These are phyloP conservation scores for Ascochyta lentis DNA, from an alignment of 2,329 filamentous ascomycete species.

Conservation along the genomic window DNA sequence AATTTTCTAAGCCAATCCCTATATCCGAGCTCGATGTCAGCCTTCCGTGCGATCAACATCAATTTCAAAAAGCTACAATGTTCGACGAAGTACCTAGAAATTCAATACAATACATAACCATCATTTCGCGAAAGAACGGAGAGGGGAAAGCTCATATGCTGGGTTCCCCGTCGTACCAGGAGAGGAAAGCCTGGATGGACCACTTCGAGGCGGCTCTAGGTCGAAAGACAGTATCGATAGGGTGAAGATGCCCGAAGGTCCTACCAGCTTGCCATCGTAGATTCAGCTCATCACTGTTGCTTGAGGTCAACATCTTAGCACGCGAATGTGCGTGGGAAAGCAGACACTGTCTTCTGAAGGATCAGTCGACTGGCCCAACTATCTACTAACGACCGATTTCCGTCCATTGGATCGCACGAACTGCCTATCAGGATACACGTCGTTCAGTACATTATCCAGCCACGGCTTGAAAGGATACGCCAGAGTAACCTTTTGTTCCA, in stretches of 20 bases:
- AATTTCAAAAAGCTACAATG: conserved; percentile 33
- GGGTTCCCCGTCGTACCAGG: conserved; percentile 22
- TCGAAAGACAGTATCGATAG: not conserved
- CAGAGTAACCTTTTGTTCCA: too few relatives aligned
- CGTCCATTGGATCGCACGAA: too few relatives aligned
- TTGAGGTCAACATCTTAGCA: too few relatives aligned
- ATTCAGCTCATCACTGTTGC: too few relatives aligned
- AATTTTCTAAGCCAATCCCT: conserved; percentile 25
- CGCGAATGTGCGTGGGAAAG: too few relatives aligned
- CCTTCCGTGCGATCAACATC: conserved; percentile 22
- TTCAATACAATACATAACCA: conserved; percentile 31
- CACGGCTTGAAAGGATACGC: too few relatives aligned
- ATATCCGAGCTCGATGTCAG: conserved; percentile 21
- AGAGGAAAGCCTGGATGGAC: conserved; percentile 27
- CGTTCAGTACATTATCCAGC: too few relatives aligned
- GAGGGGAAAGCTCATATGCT: conserved; percentile 28
- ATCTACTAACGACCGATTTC: too few relatives aligned
- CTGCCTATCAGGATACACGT: too few relatives aligned
- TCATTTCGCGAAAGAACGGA: conserved; percentile 20
- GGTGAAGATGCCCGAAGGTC: not conserved
- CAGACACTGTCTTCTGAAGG: too few relatives aligned
- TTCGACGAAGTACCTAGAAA: conserved; percentile 38
- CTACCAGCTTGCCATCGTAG: too few relatives aligned
- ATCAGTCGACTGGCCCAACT: too few relatives aligned
- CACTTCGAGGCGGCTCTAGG: conserved; percentile 16